A percentile compares a stretch with the other conserved stretches of the same genome.
Evolutionary conservation across 2,329 filamentous ascomycete genomes (phyloP).

Genomic region (Sarocladiaceae sp.): DNA sequence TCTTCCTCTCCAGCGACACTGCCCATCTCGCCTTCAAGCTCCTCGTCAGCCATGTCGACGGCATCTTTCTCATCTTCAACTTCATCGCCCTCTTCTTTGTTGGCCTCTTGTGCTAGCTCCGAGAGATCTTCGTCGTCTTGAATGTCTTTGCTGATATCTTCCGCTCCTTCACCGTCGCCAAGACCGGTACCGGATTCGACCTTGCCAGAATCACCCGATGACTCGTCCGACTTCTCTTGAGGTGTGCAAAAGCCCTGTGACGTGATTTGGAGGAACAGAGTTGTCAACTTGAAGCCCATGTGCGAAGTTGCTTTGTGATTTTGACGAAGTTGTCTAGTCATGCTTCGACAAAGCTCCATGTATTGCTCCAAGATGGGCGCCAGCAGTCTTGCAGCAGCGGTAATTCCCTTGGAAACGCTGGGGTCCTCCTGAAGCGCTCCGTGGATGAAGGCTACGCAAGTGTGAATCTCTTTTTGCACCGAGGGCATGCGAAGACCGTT

Average conservation of each 20-base stretch:
- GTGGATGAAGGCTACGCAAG: constrained; percentile 23
- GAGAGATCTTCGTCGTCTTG: constrained; percentile 87
- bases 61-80: constrained; percentile 79
- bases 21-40: constrained; percentile 79
- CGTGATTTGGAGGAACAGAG: constrained; percentile 71
- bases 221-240: constrained; percentile 68
- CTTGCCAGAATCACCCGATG: constrained; percentile 65
- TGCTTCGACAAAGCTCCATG: constrained; percentile 49
- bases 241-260: constrained; percentile 89
- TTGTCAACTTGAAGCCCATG: constrained; percentile 68
- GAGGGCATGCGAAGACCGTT: constrained; percentile 53
- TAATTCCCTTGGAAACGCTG: constrained; percentile 21
- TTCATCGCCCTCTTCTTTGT: constrained; percentile 56
- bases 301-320: constrained; percentile 67
- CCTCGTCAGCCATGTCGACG: constrained; percentile 87
- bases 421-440: constrained; percentile 25
- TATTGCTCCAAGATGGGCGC: constrained; percentile 73
- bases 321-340: constrained; percentile 51
- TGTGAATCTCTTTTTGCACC: constrained; percentile 37
- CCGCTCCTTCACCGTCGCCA: constrained; percentile 88
- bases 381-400: constrained; percentile 25
- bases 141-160: constrained; percentile 97
- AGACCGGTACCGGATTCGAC: constrained; percentile 88
- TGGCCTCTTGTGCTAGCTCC: constrained; percentile 81
- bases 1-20: constrained; percentile 56